phyloP scores from a whole-genome alignment of 1,284 basidiomycete genomes.

The Exobasidium cylindrosporum region DNA sequence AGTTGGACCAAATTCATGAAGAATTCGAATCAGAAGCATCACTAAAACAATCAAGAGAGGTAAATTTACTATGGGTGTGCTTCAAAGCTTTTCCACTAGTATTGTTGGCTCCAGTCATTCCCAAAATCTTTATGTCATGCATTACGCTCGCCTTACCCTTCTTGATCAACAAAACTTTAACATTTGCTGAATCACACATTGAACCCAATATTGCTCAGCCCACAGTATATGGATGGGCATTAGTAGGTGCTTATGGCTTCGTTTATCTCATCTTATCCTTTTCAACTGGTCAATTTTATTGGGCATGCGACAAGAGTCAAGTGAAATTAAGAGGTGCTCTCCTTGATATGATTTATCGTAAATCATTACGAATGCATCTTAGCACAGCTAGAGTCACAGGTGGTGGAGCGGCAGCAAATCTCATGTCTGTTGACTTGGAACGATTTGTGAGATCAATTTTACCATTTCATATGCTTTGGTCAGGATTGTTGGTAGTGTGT shows the following conservation, averaged over 20 bases:
- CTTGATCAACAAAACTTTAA: slow-evolving; percentile 37
- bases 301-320: slow-evolving; percentile 28
- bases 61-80: slow-evolving; percentile 24
- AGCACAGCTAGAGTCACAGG: slow-evolving; percentile 35
- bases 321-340: slow-evolving; percentile 39
- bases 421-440: slow-evolving; percentile 50
- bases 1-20: not conserved
- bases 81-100: slow-evolving; percentile 30
- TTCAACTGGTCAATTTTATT: slow-evolving; percentile 36
- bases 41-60: not conserved
- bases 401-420: slow-evolving; percentile 37
- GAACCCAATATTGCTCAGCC: slow-evolving; percentile 24
- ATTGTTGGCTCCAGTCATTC: slow-evolving; percentile 33
- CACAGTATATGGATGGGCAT: slow-evolving; percentile 40
- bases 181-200: slow-evolving; percentile 36
- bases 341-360: slow-evolving; percentile 42
- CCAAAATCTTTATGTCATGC: slow-evolving; percentile 28
- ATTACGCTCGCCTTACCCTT: slow-evolving; percentile 35
- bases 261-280: slow-evolving; percentile 36
- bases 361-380: slow-evolving; percentile 39
- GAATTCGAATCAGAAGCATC: not conserved
- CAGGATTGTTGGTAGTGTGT: slow-evolving; percentile 30
- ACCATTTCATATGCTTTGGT: slow-evolving; percentile 38
- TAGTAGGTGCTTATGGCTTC: slow-evolving; percentile 45
- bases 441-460: slow-evolving; percentile 33